Conservation (phyloP, 257 asterid species). For the Fraxinus pennsylvanica region DNA sequence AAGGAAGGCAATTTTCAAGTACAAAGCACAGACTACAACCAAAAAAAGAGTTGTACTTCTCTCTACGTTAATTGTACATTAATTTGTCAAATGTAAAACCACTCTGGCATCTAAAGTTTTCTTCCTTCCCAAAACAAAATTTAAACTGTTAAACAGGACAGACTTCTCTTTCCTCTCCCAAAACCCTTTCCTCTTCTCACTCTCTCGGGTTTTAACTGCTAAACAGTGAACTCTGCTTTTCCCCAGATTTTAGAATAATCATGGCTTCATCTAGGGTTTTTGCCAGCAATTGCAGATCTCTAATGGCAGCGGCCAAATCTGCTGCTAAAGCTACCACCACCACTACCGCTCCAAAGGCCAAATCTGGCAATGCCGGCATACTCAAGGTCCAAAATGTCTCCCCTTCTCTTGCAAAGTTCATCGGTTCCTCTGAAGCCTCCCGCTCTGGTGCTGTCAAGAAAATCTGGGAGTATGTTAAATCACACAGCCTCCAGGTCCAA, state of each 20-base stretch:
- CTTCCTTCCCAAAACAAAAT: too few relatives aligned
- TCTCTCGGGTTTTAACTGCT: not conserved
- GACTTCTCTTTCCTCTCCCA: not conserved
- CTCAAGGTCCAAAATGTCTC: slow-evolving; percentile 35
- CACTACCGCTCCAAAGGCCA: slow-evolving; percentile 12
- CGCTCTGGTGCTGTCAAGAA: slow-evolving; percentile 36
- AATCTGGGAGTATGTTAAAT: slow-evolving; percentile 39
- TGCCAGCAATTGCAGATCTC: slow-evolving; percentile 41
- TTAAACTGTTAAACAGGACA: too few relatives aligned
- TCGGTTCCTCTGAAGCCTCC: slow-evolving; percentile 38
- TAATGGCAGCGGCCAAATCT: slow-evolving; percentile 56
- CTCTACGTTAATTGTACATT: too few relatives aligned
- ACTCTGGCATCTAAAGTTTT: too few relatives aligned
- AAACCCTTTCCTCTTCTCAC: slow-evolving; percentile 14
- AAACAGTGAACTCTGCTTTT: not conserved
- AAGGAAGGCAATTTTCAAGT: too few relatives aligned
- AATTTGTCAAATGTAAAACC: too few relatives aligned
- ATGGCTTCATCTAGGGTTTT: slow-evolving; percentile 54
- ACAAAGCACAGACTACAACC: too few relatives aligned
- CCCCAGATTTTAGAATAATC: not conserved
- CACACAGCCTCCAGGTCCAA: slow-evolving; percentile 36
- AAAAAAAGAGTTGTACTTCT: too few relatives aligned
- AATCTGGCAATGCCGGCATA: slow-evolving; percentile 27
- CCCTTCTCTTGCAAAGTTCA: slow-evolving; percentile 43
- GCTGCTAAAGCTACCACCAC: not conserved